Evolutionary conservation across 1,284 basidiomycete genomes (phyloP), one percentile per base, ranked within the genome.

Genomic region (Agroathelia rolfsii): DNA sequence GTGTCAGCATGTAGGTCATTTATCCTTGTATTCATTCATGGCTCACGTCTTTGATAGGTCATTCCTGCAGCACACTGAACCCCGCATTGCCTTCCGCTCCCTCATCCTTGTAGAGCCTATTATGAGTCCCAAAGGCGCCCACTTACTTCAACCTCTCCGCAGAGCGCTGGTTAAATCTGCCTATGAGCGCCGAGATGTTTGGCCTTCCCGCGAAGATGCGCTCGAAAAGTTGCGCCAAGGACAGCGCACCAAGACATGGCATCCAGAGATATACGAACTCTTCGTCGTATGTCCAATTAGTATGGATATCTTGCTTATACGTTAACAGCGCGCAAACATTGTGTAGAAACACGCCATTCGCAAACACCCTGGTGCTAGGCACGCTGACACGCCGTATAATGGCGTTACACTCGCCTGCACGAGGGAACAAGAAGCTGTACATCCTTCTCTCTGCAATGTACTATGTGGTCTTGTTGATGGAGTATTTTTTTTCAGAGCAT

Each of bases 41-140:
- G 14, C 26, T 49, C 13, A 49, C 37, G 10, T 45, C 34, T n/a
- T 20, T 9, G 19, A 16, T 35, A 76, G 71, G 48, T 55, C 70
- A 10, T 57, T 72, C 24, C 49, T 75, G 12, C 70, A 72, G 40
- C 48, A 52, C 19, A 42, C 72, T 5, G 40, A 52, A 23, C 72
- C 70, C 0, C 23, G 35, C 1, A 38, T 71, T 26, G 46, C 42
- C 3, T 74, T 74, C 44, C 43, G 45, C 2, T 62, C 63, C 4
- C 41, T 76, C 37, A 55, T 75, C 37, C 57, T 76, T 19, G 57
- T 72, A 24, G 72, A 76, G 41, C 73, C 72, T 3, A 57, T 76
- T 52, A 48, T 76, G 23, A 69, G 64, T 34, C 64, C 71, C 0
- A 54, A 50, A 3, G 71, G 67, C 4, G 45, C 56, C 2, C 44